phyloP scores from a whole-genome alignment of 2,329 filamentous ascomycete genomes.

The Cladosporium sp. region DNA sequence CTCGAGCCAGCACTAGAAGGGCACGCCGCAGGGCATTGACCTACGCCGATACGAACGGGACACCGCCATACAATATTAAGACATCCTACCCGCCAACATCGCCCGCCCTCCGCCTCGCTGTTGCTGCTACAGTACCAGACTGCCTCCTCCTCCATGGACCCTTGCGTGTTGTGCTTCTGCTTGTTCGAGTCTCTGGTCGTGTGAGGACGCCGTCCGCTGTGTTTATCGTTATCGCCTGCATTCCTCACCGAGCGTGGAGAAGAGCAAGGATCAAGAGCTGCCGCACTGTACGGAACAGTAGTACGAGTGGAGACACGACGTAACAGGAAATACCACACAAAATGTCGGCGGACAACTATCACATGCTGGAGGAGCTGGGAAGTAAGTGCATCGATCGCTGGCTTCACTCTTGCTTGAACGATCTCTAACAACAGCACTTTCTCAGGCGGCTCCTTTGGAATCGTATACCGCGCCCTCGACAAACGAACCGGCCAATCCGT shows the following conservation, averaged over 20 bases:
- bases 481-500: slow-evolving; percentile 87
- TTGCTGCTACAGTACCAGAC: neutral
- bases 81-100: neutral
- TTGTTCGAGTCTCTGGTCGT: neutral
- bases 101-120: slow-evolving; percentile 5
- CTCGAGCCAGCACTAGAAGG: slow-evolving; percentile 6
- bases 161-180: slow-evolving; percentile 8
- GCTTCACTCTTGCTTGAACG: neutral
- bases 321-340: neutral
- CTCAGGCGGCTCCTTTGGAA: slow-evolving; percentile 87
- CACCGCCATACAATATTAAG: slow-evolving; percentile 14
- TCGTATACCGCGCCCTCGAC: slow-evolving; percentile 96
- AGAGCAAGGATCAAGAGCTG: neutral
- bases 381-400: slow-evolving; percentile 59
- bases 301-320: slow-evolving; percentile 3
- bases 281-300: neutral
- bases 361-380: slow-evolving; percentile 93
- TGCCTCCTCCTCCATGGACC: slow-evolving; percentile 10
- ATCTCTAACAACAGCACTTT: neutral
- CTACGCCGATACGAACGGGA: neutral
- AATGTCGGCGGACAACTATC: slow-evolving; percentile 77
- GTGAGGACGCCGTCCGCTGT: neutral
- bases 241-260: neutral
- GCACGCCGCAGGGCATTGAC: slow-evolving; percentile 15
- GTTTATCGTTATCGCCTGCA: neutral